Conservation (phyloP, 805 yeast genomes). For the Kodamaea sagamina region DNA sequence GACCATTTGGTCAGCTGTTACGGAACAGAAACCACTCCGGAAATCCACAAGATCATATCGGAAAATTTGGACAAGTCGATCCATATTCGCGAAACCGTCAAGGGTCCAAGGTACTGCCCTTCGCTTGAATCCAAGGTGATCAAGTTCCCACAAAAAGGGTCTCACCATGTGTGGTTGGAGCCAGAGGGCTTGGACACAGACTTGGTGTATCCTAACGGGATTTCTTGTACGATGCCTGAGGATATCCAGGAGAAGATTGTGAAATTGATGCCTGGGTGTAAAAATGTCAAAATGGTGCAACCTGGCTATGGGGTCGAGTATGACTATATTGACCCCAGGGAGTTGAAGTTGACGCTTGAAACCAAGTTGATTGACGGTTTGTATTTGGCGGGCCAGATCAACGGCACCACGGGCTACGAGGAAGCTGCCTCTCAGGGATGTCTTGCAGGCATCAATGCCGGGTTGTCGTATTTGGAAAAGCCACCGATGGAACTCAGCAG, state of each 20-base stretch:
- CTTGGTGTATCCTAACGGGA: slow-evolving; percentile 94
- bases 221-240: slow-evolving; percentile 93
- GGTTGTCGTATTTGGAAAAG: slow-evolving; percentile 48
- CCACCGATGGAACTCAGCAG: slow-evolving; percentile 60
- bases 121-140: slow-evolving; percentile 89
- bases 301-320: slow-evolving; percentile 99
- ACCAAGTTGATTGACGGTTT: slow-evolving; percentile 78
- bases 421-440: slow-evolving; percentile 98
- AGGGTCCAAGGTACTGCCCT: slow-evolving; percentile 97
- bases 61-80: slow-evolving; percentile 77
- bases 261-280: slow-evolving; percentile 81
- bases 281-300: slow-evolving; percentile 81
- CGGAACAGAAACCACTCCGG: slow-evolving; percentile 75
- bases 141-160: slow-evolving; percentile 71
- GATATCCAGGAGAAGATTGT: slow-evolving; percentile 82
- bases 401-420: slow-evolving; percentile 98
- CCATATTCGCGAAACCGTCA: slow-evolving; percentile 90
- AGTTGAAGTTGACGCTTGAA: slow-evolving; percentile 72
- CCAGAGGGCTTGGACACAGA: slow-evolving; percentile 92
- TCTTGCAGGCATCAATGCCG: slow-evolving; percentile 95
- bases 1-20: slow-evolving; percentile 67
- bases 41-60: slow-evolving; percentile 68
- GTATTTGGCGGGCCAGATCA: slow-evolving; percentile 93
- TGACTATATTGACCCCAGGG: slow-evolving; percentile 94
- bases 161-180: slow-evolving; percentile 91